Base-by-base conservation (phyloP, 106 monocot genomes). In the Acanthochlamys bracteata region DNA sequence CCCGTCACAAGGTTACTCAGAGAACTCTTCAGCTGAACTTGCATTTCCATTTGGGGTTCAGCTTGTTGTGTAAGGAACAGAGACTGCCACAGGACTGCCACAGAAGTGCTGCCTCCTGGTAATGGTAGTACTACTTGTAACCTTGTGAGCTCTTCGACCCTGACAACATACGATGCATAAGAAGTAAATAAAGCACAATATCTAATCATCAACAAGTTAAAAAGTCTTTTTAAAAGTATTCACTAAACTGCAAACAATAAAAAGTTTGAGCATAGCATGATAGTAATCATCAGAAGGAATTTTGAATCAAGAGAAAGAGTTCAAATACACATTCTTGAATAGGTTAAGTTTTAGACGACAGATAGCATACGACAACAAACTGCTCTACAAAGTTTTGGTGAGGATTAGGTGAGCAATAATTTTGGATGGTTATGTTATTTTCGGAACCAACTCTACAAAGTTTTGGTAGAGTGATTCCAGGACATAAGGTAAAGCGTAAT, bases 141-240 rank as follows among this genome's bases (percentile, higher is more conserved):
- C 56, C 75, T 86, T 96, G 0, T 87, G 75, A 61, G 95, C 84
- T 39, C 82, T 96, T 20, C 95, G 77, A 14, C 95, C 95, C 95
- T 96, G 69, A 76, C 79, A 61, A 11, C 21, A 20, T 15, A 62
- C 1, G 33, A 3, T 33, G 6, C 33, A 25, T 20, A 52, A 27
- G 16, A 65, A 25, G 0, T 10, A 53, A 66, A 27, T 20, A 26
- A 22, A 24, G 49, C 10, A 49, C 10, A 49, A 4, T 3, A 1
- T 17, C 49, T 49, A 2, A 49, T 49, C 1, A 49, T 49, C 17
- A 49, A 49, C 3, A 2, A 49, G 2, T 49, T 12, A 2, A 17
- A 49, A 14, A 49, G 49, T 49, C 1, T 14, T 49, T 12, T 17
- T 10, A n/a, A 59, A 11, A 11, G 27, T 25, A 33, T 25, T 59